Conservation (phyloP, 306 rosid genomes). For the Pterocarpus santalinus region DNA sequence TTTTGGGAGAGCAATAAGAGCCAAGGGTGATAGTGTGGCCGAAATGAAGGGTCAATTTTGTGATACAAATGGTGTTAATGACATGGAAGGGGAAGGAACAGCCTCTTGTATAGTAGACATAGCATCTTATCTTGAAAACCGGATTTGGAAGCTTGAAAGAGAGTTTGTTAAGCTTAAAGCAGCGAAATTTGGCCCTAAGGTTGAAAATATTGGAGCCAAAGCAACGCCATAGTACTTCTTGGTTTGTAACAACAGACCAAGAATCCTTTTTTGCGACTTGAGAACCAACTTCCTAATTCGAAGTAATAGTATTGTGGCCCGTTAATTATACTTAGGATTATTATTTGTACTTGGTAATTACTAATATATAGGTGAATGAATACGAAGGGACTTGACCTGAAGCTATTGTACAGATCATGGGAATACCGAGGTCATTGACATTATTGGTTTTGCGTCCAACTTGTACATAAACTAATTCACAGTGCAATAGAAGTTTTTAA, state of each 20-base stretch:
- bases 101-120: background rate
- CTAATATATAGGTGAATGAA: background rate
- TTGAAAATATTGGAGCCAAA: background rate
- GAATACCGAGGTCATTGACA: background rate
- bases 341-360: background rate
- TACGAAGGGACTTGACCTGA: background rate
- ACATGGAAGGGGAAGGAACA: background rate
- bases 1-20: background rate
- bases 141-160: slow-evolving; percentile 31
- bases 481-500: no score
- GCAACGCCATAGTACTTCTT: background rate
- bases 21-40: background rate
- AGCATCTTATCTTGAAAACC: slow-evolving; percentile 21
- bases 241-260: background rate
- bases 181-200: background rate
- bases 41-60: background rate
- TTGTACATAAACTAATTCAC: no score
- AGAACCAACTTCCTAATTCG: background rate
- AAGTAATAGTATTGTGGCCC: background rate
- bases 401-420: background rate
- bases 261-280: slow-evolving; percentile 8
- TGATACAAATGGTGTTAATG: background rate
- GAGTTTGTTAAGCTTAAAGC: slow-evolving; percentile 28
- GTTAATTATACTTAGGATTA: background rate
- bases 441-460: background rate